Conservation (phyloP, 345 rosid genomes). For the Gossypium australe region DNA sequence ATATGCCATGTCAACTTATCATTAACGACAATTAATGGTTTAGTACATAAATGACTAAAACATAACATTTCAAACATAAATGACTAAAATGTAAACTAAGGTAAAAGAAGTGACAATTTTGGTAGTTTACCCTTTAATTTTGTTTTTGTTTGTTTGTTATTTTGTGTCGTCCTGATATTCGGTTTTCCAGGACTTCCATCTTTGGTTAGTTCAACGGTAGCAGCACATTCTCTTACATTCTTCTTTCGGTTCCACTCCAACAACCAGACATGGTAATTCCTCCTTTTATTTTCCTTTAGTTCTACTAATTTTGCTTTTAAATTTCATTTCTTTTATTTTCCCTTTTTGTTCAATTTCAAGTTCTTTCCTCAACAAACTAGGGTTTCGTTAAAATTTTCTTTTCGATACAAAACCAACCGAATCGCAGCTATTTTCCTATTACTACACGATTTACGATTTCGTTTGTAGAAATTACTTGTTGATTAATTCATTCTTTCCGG, state of each 20-base stretch:
- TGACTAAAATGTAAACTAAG: rapidly evolving
- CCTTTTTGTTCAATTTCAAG: neutral
- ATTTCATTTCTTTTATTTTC: neutral
- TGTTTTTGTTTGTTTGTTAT: neutral
- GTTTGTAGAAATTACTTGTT: neutral
- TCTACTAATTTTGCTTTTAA: neutral
- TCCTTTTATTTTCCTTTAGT: neutral
- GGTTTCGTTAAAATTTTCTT: neutral
- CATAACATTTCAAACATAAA: rapidly evolving
- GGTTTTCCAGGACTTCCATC: no score
- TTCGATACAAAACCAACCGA: neutral
- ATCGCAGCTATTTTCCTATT: neutral
- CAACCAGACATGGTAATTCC: neutral
- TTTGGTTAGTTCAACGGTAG: neutral
- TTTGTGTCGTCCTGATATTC: neutral
- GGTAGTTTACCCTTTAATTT: no score
- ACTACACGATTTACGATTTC: neutral
- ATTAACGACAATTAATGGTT: no score
- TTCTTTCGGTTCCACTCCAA: neutral
- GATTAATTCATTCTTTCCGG: neutral
- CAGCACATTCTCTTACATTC: neutral
- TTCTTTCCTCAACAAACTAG: neutral
- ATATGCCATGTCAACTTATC: rapidly evolving
- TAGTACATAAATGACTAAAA: no score
- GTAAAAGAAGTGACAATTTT: no score